These are phyloP conservation scores for Pseudopediastrum boryanum DNA, from an alignment of 139 green algal species.

Conservation along the genomic window DNA sequence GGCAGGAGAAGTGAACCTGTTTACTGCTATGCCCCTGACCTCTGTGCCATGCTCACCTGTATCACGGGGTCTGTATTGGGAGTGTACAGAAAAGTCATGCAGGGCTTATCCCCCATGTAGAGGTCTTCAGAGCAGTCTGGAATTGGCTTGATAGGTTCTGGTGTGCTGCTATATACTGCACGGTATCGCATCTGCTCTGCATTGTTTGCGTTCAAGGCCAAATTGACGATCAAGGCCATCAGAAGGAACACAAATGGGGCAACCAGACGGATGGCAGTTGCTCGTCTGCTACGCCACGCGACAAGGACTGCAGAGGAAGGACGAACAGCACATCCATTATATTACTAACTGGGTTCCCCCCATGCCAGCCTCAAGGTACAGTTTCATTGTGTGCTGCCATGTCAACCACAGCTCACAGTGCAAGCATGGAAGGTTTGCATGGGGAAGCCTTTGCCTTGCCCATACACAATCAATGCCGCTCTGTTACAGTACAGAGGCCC, in stretches of 20 bases:
- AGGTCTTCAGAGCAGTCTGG: slow-evolving; percentile 64
- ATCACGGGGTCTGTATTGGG: slow-evolving; percentile 55
- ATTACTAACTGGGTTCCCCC: no score
- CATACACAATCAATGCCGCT: no score
- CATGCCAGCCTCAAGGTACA: no score
- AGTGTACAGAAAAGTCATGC: slow-evolving; percentile 78
- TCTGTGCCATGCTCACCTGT: slow-evolving; percentile 19
- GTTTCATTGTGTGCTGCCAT: no score
- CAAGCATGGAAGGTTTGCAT: no score
- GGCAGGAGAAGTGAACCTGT: no score
- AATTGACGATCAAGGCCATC: slow-evolving; percentile 76
- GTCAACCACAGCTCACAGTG: no score
- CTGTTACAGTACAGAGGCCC: no score
- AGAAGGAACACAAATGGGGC: slow-evolving; percentile 90
- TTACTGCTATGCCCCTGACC: background rate
- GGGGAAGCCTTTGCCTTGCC: no score
- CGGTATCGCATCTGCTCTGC: slow-evolving; percentile 5
- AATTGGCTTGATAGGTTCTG: slow-evolving; percentile 53
- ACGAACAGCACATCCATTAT: background rate
- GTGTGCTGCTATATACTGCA: no score
- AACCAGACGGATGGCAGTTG: slow-evolving; percentile 75
- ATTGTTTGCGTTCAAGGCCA: slow-evolving; percentile 62
- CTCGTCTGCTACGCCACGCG: slow-evolving; percentile 75
- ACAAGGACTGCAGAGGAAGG: slow-evolving; percentile 50
- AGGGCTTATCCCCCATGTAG: slow-evolving; percentile 64